Percentiles rank a stretch among this genome's conserved stretches.
These are phyloP conservation scores for Pelagophyceae sp. DNA, from an alignment of 352 stramenopile species.

Conservation along the genomic window DNA sequence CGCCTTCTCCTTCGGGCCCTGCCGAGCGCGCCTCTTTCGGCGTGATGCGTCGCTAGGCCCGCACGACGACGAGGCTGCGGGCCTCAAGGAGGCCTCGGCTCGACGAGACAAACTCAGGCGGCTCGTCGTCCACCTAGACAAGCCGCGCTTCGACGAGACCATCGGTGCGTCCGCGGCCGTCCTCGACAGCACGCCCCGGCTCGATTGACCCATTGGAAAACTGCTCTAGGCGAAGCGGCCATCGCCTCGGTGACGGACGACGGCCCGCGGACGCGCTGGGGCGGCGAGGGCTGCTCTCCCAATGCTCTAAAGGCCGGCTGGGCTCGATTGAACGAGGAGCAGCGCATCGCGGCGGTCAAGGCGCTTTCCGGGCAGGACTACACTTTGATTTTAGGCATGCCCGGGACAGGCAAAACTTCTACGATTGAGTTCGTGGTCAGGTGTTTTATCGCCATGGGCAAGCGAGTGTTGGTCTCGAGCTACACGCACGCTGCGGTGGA, in stretches of 20 bases:
- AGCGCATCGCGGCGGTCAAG: slow-evolving; percentile 31
- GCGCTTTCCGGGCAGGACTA: slow-evolving; percentile 79
- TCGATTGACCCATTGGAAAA: no score
- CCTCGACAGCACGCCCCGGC: background rate
- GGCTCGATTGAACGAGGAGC: slow-evolving; percentile 34
- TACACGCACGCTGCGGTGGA: slow-evolving; percentile 98
- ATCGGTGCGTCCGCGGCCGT: background rate
- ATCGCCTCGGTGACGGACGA: no score
- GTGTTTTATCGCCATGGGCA: slow-evolving; percentile 73
- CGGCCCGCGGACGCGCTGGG: background rate
- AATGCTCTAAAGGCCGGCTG: slow-evolving; percentile 24
- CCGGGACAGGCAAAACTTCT: slow-evolving; percentile 89
- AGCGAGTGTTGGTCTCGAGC: slow-evolving; percentile 86
- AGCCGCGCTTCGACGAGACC: background rate
- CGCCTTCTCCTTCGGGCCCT: no score
- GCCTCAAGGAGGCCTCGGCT: no score
- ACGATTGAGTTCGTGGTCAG: slow-evolving; percentile 87
- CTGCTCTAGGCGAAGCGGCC: no score
- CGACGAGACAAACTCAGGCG: background rate
- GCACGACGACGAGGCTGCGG: no score
- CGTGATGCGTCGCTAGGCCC: no score
- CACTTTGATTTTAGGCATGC: slow-evolving; percentile 82
- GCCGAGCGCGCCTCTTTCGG: no score
- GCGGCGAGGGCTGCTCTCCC: slow-evolving; percentile 12
- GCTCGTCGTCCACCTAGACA: background rate